Evolutionary conservation across 805 yeast species (phyloP), one percentile per base, ranked within the genome.

Genomic region (Ogataea allantospora): DNA sequence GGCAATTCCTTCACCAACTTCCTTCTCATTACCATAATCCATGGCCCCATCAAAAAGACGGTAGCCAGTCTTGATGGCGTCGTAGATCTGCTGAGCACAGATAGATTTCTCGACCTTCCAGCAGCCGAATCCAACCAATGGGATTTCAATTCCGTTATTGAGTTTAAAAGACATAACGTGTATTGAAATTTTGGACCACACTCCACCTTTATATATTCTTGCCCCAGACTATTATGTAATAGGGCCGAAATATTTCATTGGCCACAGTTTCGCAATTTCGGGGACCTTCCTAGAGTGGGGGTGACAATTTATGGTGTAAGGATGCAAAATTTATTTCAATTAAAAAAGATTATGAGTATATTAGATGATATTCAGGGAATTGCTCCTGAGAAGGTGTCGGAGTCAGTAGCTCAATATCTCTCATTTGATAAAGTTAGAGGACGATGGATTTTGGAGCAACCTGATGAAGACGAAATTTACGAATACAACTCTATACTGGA

Each of bases 1-100:
- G 2, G 26, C 32, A 22, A 58, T 64, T 44, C 86, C 88, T 38
- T 75, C 68, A 23, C 88, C 88, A 38, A 80, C 78, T 56, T 80
- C 81, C 60, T 74, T 72, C 58, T 80, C 85, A 57, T 81, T 80
- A 48, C 80, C 86, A 58, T 80, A 80, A 61, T 80, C 87, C 63
- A 70, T 68, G 35, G 88, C 88, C 47, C 83, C 81, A 58, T 80
- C 88, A 48, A 80, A 72, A 46, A 78, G 65, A 58, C 96, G 75
- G 73, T 88, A 88, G 11, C 96, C 96, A 26, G 73, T 66, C 60
- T 86, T 83, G 60, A 87, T 84, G 54, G 95, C 96, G 33, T 84
- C 78, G 74, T 85, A 87, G 48, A 74, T 66, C 44, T 68, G 71
- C 42, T 73, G 72, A 10, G 78, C 73, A 35, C 74, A 67, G 17